phyloP scores from a whole-genome alignment of 2,329 filamentous ascomycete genomes.

The Apiospora rasikravindrae region DNA sequence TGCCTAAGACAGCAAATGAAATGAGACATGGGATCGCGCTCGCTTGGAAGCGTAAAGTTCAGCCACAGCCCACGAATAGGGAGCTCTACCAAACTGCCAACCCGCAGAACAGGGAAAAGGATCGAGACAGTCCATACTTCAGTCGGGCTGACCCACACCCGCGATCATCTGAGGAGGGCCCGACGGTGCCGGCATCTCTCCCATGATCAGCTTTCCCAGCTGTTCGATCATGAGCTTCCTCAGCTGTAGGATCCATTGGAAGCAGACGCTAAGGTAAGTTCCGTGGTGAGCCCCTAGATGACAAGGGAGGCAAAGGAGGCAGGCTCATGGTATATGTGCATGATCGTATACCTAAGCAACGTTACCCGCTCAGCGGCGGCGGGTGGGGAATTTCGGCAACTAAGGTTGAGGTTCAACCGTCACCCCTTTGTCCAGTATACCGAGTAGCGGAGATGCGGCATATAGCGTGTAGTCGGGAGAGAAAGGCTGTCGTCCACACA shows the following conservation, averaged over 20 bases:
- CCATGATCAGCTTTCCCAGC: neutral
- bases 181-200: neutral
- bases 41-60: neutral
- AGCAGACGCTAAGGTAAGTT: neutral
- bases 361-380: slow-evolving; percentile 12
- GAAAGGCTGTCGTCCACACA: neutral
- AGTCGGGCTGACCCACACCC: slow-evolving; percentile 13
- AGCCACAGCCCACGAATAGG: slow-evolving; percentile 10
- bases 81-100: neutral
- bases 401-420: neutral
- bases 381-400: neutral
- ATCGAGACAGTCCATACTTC: neutral
- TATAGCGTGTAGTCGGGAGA: neutral
- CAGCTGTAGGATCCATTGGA: neutral
- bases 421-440: neutral
- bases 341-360: neutral
- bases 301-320: neutral
- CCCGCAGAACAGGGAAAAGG: neutral
- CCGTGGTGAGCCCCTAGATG: neutral
- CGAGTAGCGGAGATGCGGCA: neutral
- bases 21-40: neutral
- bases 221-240: slow-evolving; percentile 1
- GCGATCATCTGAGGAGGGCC: slow-evolving; percentile 9
- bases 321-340: neutral
- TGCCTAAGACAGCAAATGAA: neutral